phyloP scores from a whole-genome alignment of 371 early-diverging fungal genomes.

The Mortierella sp. region DNA sequence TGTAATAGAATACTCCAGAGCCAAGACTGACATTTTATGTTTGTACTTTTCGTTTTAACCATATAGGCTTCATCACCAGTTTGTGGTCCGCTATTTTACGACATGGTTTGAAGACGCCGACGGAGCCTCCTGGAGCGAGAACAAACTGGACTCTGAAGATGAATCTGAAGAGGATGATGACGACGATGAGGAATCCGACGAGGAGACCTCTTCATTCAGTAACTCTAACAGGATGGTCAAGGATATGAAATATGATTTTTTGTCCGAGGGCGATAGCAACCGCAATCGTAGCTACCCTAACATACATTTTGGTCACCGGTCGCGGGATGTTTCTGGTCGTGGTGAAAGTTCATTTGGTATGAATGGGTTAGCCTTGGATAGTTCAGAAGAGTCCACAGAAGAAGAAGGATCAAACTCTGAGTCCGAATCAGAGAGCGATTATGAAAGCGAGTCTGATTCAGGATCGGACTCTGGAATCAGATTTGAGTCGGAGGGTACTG shows the following conservation, averaged over 20 bases:
- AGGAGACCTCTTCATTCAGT: slow-evolving; percentile 49
- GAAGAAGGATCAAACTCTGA: slow-evolving; percentile 54
- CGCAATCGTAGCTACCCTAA: slow-evolving; percentile 66
- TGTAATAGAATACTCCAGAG: background rate
- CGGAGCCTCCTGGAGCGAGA: slow-evolving; percentile 63
- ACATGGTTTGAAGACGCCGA: slow-evolving; percentile 91
- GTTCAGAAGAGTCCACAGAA: slow-evolving; percentile 42
- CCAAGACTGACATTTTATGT: background rate
- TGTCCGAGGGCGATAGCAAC: slow-evolving; percentile 60
- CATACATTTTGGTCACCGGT: slow-evolving; percentile 58
- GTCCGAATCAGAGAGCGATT: slow-evolving; percentile 52
- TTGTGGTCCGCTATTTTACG: slow-evolving; percentile 93
- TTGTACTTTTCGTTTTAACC: background rate
- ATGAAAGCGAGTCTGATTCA: slow-evolving; percentile 63
- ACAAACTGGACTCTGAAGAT: slow-evolving; percentile 56
- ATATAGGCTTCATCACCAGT: slow-evolving; percentile 85
- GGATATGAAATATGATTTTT: slow-evolving; percentile 67
- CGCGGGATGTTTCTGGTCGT: slow-evolving; percentile 32
- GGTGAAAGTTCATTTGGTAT: slow-evolving; percentile 53
- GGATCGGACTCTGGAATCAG: slow-evolving; percentile 55
- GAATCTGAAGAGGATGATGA: slow-evolving; percentile 58
- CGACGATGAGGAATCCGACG: slow-evolving; percentile 57
- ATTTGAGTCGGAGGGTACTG: slow-evolving; percentile 32
- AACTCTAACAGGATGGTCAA: slow-evolving; percentile 52
- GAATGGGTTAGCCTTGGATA: slow-evolving; percentile 62